A percentile compares a stretch with the other conserved stretches of the same genome.
These are phyloP conservation scores for Aristolochia californica DNA, from an alignment of 164 flowering plant species.

Conservation along the genomic window DNA sequence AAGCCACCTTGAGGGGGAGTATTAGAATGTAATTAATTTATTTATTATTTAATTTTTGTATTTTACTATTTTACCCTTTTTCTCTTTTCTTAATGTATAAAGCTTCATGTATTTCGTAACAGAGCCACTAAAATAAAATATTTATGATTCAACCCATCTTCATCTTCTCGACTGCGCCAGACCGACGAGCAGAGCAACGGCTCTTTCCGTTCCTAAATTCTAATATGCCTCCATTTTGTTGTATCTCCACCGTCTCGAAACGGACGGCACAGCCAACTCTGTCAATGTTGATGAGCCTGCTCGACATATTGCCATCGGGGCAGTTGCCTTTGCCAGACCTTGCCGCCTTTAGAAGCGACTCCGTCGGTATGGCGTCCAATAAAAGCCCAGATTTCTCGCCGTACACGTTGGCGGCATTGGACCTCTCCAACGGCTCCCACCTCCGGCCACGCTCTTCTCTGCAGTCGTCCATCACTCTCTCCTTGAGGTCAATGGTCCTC, in stretches of 20 bases:
- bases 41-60: no score
- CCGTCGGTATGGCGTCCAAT: background rate
- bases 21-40: no score
- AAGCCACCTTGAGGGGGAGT: no score
- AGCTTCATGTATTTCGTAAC: no score
- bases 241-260: constrained; percentile 13
- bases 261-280: background rate
- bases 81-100: no score
- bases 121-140: no score
- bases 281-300: background rate
- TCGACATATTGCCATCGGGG: constrained; percentile 6
- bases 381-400: constrained; percentile 2
- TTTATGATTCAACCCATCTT: no score
- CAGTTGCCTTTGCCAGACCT: background rate
- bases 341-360: constrained; percentile 3
- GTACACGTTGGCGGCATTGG: background rate
- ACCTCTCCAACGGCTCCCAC: constrained; percentile 2
- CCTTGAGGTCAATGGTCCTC: background rate
- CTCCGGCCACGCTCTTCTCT: constrained; percentile 6
- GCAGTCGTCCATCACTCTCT: background rate
- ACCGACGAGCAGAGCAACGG: no score
- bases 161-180: no score
- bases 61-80: no score
- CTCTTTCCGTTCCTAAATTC: no score
- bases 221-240: constrained; percentile 31